Conservation (phyloP, 2,329 filamentous ascomycete species). For the Saccharata proteae region DNA sequence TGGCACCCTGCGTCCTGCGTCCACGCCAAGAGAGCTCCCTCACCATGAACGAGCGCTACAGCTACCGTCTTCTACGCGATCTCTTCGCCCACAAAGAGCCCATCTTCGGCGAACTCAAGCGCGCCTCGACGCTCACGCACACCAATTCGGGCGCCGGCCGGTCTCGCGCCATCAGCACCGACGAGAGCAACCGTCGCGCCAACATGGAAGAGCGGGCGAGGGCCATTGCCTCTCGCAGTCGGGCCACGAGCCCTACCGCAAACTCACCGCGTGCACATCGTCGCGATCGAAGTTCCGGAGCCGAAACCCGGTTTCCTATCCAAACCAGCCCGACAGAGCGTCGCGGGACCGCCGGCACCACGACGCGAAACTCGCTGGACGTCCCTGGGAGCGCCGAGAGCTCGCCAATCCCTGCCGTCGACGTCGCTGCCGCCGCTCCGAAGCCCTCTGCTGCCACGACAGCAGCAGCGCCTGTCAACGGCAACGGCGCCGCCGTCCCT, state of each 20-base stretch:
- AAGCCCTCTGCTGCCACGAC: too few relatives aligned
- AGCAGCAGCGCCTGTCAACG: too few relatives aligned
- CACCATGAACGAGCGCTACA: constrained; percentile 91
- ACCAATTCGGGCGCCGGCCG: constrained; percentile 50
- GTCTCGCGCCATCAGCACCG: constrained; percentile 79
- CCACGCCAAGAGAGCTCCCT: constrained; percentile 79
- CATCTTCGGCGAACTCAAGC: constrained; percentile 93
- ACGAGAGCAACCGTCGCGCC: constrained; percentile 88
- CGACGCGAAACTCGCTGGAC: constrained; percentile 59
- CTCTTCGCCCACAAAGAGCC: constrained; percentile 87
- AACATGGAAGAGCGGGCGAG: constrained; percentile 89
- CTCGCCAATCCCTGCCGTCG: constrained; percentile 28
- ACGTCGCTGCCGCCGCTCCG: constrained; percentile 11
- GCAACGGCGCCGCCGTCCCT: constrained; percentile 16
- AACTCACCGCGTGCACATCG: constrained; percentile 38
- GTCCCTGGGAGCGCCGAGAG: constrained; percentile 54
- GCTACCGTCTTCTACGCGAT: constrained; percentile 80
- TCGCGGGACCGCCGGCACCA: constrained; percentile 41
- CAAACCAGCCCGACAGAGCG: constrained; percentile 44
- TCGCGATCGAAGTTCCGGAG: constrained; percentile 63
- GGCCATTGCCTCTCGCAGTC: constrained; percentile 53
- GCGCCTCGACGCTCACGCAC: constrained; percentile 61
- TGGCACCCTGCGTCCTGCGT: constrained; percentile 79
- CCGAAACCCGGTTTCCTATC: constrained; percentile 71
- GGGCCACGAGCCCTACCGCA: constrained; percentile 62